Base-by-base conservation (phyloP, 164 flowering plant species). In the Paratinospora sagittata region DNA sequence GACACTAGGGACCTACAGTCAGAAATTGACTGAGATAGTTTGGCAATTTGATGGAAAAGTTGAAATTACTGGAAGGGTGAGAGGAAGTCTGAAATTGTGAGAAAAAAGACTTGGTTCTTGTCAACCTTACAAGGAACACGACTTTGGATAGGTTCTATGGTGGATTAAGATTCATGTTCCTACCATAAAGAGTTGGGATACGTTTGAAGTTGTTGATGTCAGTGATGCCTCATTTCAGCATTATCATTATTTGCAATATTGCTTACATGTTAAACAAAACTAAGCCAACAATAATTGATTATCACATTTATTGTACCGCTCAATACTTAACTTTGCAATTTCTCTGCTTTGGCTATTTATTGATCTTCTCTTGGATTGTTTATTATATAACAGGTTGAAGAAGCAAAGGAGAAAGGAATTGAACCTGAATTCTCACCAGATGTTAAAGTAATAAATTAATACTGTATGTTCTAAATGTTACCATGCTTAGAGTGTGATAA, bases 361-460 rank as follows among this genome's bases (percentile, higher is more conserved):
- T 55, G 10, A 55, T 4, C 24, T 55, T 55, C 23, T 65, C 47
- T 67, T 76, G 67, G 30, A 19, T 26, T 2, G 8, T 69, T 19
- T 16, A 26, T 63, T 68, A 61, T 23, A 27, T 75, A 69, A 45
- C 75, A 91, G 95, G 61, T 82, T 70, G 99, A 92, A 82, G 96
- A 89, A 69, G 89, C 91, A 66, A 85, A 83, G 72, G 89, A 84
- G 74, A 88, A 75, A 69, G 97, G 97, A 34, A 69, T 88, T 74
- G 97, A 95, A 71, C 55, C 77, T 49, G 99, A 87, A 79, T 91
- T 92, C 77, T 83, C 84, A 27, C 93, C 97, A 57, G 99, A 95
- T 84, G 79, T 76, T n/a, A 92, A 95, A 79, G 99, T 92, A 84
- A 80, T 62, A 26, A 66, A 1, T 67, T 33, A n/a, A 57, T 7